Evolutionary conservation across 306 rosid species (phyloP), one percentile per base, ranked within the genome.

Genomic region (Quercus wislizeni): DNA sequence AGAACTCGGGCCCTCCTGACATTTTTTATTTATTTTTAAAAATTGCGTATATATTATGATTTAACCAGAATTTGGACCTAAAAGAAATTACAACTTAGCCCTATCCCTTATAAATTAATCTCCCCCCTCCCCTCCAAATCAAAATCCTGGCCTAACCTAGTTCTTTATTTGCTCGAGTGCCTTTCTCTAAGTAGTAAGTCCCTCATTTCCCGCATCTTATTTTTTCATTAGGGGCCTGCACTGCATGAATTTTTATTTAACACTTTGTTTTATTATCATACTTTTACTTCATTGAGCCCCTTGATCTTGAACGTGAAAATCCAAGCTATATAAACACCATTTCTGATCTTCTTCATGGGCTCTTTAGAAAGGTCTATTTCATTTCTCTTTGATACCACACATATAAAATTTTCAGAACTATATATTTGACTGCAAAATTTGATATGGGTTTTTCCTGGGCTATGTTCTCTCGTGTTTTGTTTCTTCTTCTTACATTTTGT

Each of bases 351-450:
- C 38, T 21, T 57, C 76, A 83, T 82, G 86, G 76, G 77, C 69
- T 85, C 92, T 49, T 71, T 56, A 20, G 86, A 28, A 73, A 86
- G 80, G 91, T 89, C 63, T 21, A 17, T 23, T 21, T 1, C 57
- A 11, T 51, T 49, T 8, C 54, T 35, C 38, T 33, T 30, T 57
- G 21, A 27, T 31, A 64, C 62, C 20, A 27, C 58, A 43, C 18
- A 43, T 35, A 35, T 6, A 35, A 35, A 6, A 35, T 35, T 35
- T 35, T 17, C 25, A 55, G 15, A 14, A 51, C 71, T 28, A 23
- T 49, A 35, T 6, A 35, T 35, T 35, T 67, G 10, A 18, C 33
- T 54, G 25, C 35, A 68, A 20, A 54, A 20, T 75, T 19, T 61
- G 20, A 38, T 23, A 88, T 91, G 91, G 83, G 74, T 17, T 9